A percentile compares a stretch with the other conserved stretches of the same genome.
phyloP scores from a whole-genome alignment of 2,329 filamentous ascomycete genomes.

The Ceratocystis huliohia region DNA sequence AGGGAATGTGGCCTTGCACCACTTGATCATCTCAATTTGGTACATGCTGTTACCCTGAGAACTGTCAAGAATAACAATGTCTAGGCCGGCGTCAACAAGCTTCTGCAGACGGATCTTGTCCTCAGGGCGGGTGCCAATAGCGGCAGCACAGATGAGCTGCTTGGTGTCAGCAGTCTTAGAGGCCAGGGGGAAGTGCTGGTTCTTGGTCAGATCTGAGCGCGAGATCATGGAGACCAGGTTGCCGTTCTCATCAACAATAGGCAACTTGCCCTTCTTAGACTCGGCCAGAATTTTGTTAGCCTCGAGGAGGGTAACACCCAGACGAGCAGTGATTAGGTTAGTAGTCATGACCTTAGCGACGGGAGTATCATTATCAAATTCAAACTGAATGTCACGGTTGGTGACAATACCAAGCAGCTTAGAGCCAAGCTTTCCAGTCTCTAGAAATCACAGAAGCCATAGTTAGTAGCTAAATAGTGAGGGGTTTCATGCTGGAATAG shows the following conservation, averaged over 20 bases:
- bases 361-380: slow-evolving; percentile 56
- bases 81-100: slow-evolving; percentile 86
- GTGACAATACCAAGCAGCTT: slow-evolving; percentile 97
- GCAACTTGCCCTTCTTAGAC: slow-evolving; percentile 97
- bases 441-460: slow-evolving; percentile 35
- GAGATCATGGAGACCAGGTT: slow-evolving; percentile 89
- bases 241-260: slow-evolving; percentile 70
- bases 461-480: slow-evolving; percentile 13
- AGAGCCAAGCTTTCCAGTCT: slow-evolving; percentile 81
- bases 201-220: slow-evolving; percentile 95
- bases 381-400: slow-evolving; percentile 95
- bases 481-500: slow-evolving; percentile 31
- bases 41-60: slow-evolving; percentile 98
- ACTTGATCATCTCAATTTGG: slow-evolving; percentile 97
- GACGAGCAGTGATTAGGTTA: slow-evolving; percentile 75
- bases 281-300: slow-evolving; percentile 86
- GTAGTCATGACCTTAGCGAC: slow-evolving; percentile 91
- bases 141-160: slow-evolving; percentile 89
- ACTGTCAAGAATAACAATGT: slow-evolving; percentile 90
- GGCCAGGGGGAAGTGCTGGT: slow-evolving; percentile 88
- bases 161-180: slow-evolving; percentile 96
- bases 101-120: slow-evolving; percentile 78
- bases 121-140: slow-evolving; percentile 87
- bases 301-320: slow-evolving; percentile 71
- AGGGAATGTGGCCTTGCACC: slow-evolving; percentile 77